phyloP scores from a whole-genome alignment of 495 filamentous ascomycete species.

The Trichoderma orchidacearum region DNA sequence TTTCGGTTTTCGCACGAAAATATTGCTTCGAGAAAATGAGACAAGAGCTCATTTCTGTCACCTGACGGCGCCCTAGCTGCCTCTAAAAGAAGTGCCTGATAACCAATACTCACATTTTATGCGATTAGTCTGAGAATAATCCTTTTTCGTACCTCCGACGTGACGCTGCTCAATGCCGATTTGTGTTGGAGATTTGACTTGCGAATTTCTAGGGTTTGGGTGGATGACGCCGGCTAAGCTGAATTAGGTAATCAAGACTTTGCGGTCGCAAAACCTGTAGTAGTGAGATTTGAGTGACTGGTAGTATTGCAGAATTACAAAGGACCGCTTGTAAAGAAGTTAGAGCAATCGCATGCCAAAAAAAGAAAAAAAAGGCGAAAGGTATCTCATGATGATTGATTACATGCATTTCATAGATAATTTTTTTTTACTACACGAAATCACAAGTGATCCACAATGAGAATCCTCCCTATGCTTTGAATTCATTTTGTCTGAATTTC shows the following conservation, averaged over 20 bases:
- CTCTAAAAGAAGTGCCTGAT: background rate
- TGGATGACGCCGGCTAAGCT: background rate
- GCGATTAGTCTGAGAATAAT: background rate
- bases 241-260: slow-evolving; percentile 2
- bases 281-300: background rate
- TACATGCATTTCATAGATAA: background rate
- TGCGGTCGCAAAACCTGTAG: background rate
- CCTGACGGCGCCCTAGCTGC: background rate
- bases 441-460: slow-evolving; percentile 2
- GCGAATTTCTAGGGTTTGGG: slow-evolving; percentile 5
- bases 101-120: background rate
- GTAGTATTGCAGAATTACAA: too few species aligned
- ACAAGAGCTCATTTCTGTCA: background rate
- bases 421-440: background rate
- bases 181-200: background rate
- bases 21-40: background rate
- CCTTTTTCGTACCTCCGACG: background rate
- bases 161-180: background rate
- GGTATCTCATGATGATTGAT: background rate
- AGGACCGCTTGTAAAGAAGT: too few species aligned
- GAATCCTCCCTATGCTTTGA: slow-evolving; percentile 1
- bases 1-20: background rate
- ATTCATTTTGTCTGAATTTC: slow-evolving; percentile 6
- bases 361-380: background rate
- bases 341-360: too few species aligned